These are phyloP conservation scores for Leccinum incarnatum DNA, from an alignment of 768 basidiomycete genomes.

Conservation along the genomic window DNA sequence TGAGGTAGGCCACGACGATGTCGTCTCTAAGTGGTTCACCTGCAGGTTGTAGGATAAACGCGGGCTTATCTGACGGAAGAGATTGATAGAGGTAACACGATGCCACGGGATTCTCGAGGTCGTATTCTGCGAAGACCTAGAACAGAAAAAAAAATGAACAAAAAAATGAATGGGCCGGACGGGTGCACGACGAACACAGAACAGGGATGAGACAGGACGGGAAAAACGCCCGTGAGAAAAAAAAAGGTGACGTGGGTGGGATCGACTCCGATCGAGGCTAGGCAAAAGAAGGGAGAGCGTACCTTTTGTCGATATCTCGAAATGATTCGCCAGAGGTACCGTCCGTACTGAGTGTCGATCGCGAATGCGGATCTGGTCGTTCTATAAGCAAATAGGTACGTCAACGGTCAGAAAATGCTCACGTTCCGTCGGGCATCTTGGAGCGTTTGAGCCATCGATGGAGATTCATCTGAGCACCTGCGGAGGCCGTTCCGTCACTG, in stretches of 20 bases:
- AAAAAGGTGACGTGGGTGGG: background rate
- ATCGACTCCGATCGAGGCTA: background rate
- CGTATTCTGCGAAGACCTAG: slow-evolving; percentile 25
- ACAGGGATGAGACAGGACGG: background rate
- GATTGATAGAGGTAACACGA: slow-evolving; percentile 18
- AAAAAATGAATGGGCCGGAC: background rate
- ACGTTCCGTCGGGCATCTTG: slow-evolving; percentile 25
- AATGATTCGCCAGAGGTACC: slow-evolving; percentile 26
- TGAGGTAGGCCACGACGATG: slow-evolving; percentile 26
- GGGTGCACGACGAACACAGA: background rate
- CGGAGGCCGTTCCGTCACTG: background rate
- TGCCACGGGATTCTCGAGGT: slow-evolving; percentile 24
- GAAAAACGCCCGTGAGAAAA: background rate
- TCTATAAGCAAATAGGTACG: background rate
- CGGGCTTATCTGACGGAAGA: slow-evolving; percentile 10
- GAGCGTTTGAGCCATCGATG: slow-evolving; percentile 30
- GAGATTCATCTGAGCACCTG: slow-evolving; percentile 9
- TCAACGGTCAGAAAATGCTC: slow-evolving; percentile 8
- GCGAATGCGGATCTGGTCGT: slow-evolving; percentile 17
- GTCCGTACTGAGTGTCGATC: slow-evolving; percentile 22
- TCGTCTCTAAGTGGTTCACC: slow-evolving; percentile 32
- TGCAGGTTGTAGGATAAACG: slow-evolving; percentile 19
- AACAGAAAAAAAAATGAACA: background rate
- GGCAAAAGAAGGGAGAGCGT: background rate
- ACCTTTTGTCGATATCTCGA: slow-evolving; percentile 27